These are phyloP conservation scores for Saccharomyces eubayanus DNA, from an alignment of 805 yeast species.

Conservation along the genomic window DNA sequence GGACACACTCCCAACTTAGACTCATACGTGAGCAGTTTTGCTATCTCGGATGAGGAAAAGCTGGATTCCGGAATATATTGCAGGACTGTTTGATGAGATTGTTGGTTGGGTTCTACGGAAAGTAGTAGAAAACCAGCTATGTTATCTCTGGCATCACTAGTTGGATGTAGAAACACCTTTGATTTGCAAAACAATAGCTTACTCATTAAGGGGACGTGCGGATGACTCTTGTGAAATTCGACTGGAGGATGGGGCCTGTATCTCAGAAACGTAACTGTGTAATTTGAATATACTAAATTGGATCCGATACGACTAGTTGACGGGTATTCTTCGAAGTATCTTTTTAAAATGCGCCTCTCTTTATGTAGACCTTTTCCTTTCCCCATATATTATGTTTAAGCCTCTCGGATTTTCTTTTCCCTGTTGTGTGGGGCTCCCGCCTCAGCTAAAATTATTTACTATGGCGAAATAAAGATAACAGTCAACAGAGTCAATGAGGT, in stretches of 20 bases:
- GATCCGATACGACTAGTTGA: neutral
- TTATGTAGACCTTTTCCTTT: neutral
- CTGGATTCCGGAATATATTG: conserved; percentile 23
- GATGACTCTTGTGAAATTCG: neutral
- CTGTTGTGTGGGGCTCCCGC: neutral
- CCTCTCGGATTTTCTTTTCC: conserved; percentile 2
- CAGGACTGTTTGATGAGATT: conserved; percentile 35
- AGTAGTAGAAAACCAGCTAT: conserved; percentile 69
- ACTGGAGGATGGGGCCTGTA: neutral
- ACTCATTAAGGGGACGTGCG: conserved; percentile 1
- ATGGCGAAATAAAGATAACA: neutral
- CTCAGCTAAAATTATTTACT: conserved; percentile 1
- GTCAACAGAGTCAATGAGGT: neutral
- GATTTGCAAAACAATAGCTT: conserved; percentile 42
- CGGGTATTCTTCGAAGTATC: neutral
- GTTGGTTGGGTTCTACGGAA: conserved; percentile 39
- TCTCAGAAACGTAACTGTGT: neutral
- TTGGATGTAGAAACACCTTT: conserved; percentile 78
- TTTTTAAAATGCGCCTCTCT: neutral
- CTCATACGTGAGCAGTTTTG: neutral
- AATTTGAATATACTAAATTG: neutral
- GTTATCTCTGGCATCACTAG: conserved; percentile 64
- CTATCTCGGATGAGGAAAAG: neutral
- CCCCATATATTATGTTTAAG: neutral
- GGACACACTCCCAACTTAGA: neutral